Percentiles rank a stretch among this genome's conserved stretches.
Conservation (phyloP, 345 rosid genomes). For the Aegle marmelos region DNA sequence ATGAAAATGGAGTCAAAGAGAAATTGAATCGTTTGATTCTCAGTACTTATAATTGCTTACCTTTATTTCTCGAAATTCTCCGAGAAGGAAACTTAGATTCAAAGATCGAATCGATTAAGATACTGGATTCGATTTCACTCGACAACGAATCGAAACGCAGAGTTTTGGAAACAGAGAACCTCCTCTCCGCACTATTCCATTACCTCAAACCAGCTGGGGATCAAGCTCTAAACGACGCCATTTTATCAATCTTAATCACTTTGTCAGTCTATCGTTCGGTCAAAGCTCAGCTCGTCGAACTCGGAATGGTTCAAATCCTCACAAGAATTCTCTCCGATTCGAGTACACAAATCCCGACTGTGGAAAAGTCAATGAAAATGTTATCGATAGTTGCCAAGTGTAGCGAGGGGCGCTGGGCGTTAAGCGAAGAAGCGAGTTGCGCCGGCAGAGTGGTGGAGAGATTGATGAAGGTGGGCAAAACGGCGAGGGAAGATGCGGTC, state of each 20-base stretch:
- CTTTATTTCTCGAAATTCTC: slow-evolving; percentile 29
- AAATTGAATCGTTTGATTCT: slow-evolving; percentile 20
- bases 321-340: slow-evolving; percentile 21
- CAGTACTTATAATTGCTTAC: slow-evolving; percentile 14
- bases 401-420: slow-evolving; percentile 43
- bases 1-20: slow-evolving; percentile 21
- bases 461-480: slow-evolving; percentile 33
- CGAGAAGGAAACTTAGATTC: slow-evolving; percentile 24
- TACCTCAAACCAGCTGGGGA: slow-evolving; percentile 18
- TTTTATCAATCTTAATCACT: slow-evolving; percentile 30
- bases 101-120: slow-evolving; percentile 28
- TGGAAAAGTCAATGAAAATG: slow-evolving; percentile 39
- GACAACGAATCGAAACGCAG: slow-evolving; percentile 31
- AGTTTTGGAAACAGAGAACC: slow-evolving; percentile 28
- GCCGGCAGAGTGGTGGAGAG: slow-evolving; percentile 39
- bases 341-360: slow-evolving; percentile 7
- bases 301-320: slow-evolving; percentile 31
- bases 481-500: slow-evolving; percentile 46
- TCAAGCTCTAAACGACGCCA: slow-evolving; percentile 26
- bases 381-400: slow-evolving; percentile 26
- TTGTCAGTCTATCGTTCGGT: slow-evolving; percentile 30
- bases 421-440: slow-evolving; percentile 35
- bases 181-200: slow-evolving; percentile 27
- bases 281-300: slow-evolving; percentile 30
- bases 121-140: slow-evolving; percentile 35